A percentile compares a stretch with the other conserved stretches of the same genome.
Conservation (phyloP, 1,284 basidiomycete species). For the Caloboletus inedulis region DNA sequence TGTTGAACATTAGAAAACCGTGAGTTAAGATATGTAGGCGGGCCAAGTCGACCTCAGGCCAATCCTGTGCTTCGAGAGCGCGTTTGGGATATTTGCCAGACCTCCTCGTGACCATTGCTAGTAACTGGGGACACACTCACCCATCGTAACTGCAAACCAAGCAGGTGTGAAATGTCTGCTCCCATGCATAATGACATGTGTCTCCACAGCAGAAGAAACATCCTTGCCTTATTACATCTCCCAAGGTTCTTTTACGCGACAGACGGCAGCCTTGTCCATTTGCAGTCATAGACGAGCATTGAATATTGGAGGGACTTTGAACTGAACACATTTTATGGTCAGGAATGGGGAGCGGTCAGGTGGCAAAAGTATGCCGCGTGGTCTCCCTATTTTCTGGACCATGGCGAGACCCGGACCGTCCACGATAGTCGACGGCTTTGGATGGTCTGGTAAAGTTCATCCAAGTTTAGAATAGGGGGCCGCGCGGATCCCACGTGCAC, state of each 20-base stretch:
- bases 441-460: too few species aligned
- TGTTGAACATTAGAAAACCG: constrained; percentile 20
- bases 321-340: background rate
- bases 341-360: background rate
- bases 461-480: too few species aligned
- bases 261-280: background rate
- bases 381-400: too few species aligned
- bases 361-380: background rate
- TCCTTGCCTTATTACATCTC: constrained; percentile 24
- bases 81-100: background rate
- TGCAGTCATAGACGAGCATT: background rate
- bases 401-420: too few species aligned
- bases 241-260: constrained; percentile 15
- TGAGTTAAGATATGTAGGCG: background rate
- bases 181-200: background rate
- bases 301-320: background rate
- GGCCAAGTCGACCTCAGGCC: background rate
- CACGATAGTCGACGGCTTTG: too few species aligned
- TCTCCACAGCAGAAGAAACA: background rate
- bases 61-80: background rate
- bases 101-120: background rate
- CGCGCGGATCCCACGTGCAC: too few species aligned
- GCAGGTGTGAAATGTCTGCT: constrained; percentile 44
- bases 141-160: constrained; percentile 55
- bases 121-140: constrained; percentile 32